Base-by-base conservation (phyloP, 176 grass and related monocot genomes). In the Aegilops sharonensis region DNA sequence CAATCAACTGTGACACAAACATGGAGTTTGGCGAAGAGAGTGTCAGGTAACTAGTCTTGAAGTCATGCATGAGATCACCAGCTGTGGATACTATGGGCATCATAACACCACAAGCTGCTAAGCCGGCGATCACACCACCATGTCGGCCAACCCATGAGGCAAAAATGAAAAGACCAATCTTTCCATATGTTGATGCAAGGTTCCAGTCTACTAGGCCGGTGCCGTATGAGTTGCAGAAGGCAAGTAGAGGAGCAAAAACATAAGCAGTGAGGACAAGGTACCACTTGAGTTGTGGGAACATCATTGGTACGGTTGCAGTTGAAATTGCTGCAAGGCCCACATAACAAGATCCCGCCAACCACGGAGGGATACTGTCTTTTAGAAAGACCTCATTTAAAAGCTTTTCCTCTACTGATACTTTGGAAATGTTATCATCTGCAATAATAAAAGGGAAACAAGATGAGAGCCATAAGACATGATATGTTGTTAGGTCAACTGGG, bases 141-240 rank as follows among this genome's bases (percentile, higher is more conserved):
- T 90, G 66, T 4, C 69, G 75, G 36, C 95, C 95, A 21, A 91
- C 93, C 95, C 95, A 98, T 30, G 93, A 89, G 10, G 93, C 91
- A 47, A 95, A 91, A 5, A 90, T 74, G 30, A 98, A 98, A 43
- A 98, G 87, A 3, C 85, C 87, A 30, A 98, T 93, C 83, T 98
- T 95, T 32, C 95, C 95, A 15, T 98, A 98, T 31, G 93, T 93
- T 14, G 95, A 98, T 20, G 95, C 92, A 20, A 98, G 87, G 61
- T 91, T 93, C 95, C 95, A 98, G 45, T 98, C 93, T 9, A 93
- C 95, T 52, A 98, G 92, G 8, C 95, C 95, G 43, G 82, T 91
- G 23, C 93, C 93, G 1, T 98, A 98, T 12, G 95, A 91, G 72
- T 98, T 98, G 88, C 93, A 98, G 65, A 98, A 98, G 70, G 95